phyloP scores from a whole-genome alignment of 352 stramenopile genomes.

The Phytopythium helicoides region DNA sequence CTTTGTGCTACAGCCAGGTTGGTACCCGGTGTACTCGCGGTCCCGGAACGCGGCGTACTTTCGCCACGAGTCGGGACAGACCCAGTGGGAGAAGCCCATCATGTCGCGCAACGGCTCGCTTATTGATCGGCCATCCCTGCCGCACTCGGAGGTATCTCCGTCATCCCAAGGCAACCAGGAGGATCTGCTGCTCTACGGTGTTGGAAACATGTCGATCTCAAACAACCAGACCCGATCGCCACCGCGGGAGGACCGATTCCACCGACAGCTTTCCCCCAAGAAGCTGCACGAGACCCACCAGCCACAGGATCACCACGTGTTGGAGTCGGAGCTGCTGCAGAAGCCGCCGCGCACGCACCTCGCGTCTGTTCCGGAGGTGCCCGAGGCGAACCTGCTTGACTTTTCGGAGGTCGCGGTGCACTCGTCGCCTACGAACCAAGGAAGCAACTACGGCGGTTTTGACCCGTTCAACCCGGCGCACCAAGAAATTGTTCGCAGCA shows the following conservation, averaged over 20 bases:
- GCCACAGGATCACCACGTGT: slow-evolving; percentile 18
- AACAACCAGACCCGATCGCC: background rate
- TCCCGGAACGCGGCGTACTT: slow-evolving; percentile 75
- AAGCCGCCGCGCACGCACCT: slow-evolving; percentile 8
- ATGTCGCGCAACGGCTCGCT: slow-evolving; percentile 44
- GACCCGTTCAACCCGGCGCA: slow-evolving; percentile 39
- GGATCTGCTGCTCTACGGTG: slow-evolving; percentile 17
- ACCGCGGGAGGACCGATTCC: slow-evolving; percentile 8
- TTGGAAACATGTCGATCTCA: slow-evolving; percentile 14
- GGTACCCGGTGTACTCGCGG: slow-evolving; percentile 78
- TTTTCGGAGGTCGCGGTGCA: slow-evolving; percentile 61
- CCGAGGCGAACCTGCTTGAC: slow-evolving; percentile 58
- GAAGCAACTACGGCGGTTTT: slow-evolving; percentile 25
- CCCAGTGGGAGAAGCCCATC: slow-evolving; percentile 76
- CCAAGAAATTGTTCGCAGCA: slow-evolving; percentile 9
- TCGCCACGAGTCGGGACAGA: slow-evolving; percentile 59
- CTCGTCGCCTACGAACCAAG: slow-evolving; percentile 31
- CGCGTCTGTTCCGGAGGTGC: slow-evolving; percentile 13
- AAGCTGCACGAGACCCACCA: slow-evolving; percentile 16
- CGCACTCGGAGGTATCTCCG: slow-evolving; percentile 31
- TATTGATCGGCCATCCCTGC: slow-evolving; percentile 25
- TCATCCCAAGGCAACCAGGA: slow-evolving; percentile 27
- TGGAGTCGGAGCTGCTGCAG: slow-evolving; percentile 5
- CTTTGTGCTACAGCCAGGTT: slow-evolving; percentile 75
- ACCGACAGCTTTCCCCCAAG: slow-evolving; percentile 1